A percentile compares a stretch with the other conserved stretches of the same genome.
phyloP scores from a whole-genome alignment of 306 rosid species.

The Ormosia emarginata region DNA sequence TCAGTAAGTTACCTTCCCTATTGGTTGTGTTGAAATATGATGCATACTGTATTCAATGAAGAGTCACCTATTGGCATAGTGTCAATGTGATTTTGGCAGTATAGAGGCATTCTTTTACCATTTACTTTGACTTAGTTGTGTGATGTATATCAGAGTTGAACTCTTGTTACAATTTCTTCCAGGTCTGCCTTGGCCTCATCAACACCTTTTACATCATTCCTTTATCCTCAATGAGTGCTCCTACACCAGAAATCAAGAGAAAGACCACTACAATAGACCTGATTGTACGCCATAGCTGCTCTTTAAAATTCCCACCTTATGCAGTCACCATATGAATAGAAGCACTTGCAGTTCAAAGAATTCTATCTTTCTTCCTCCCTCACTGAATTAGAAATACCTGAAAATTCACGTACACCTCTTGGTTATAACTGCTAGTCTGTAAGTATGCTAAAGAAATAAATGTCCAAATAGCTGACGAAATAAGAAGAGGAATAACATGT shows the following conservation, averaged over 20 bases:
- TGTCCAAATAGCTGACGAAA: not conserved
- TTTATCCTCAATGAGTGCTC: conserved; percentile 74
- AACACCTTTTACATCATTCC: conserved; percentile 77
- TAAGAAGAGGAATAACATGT: not conserved
- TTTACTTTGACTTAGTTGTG: too few relatives aligned
- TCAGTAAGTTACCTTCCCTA: too few relatives aligned
- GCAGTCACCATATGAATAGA: conserved; percentile 74
- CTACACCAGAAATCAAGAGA: conserved; percentile 69
- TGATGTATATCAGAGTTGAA: too few relatives aligned
- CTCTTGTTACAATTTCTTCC: conserved; percentile 62
- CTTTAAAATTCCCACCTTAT: conserved; percentile 66
- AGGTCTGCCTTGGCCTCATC: conserved; percentile 91
- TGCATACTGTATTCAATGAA: too few relatives aligned
- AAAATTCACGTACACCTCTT: conserved; percentile 19
- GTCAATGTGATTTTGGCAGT: too few relatives aligned
- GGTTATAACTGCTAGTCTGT: conserved; percentile 5
- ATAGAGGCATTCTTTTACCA: too few relatives aligned
- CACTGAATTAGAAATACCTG: conserved; percentile 57
- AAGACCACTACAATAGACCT: conserved; percentile 57
- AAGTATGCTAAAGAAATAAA: conserved; percentile 4
- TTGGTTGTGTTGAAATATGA: too few relatives aligned
- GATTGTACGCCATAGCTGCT: conserved; percentile 71
- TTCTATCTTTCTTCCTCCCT: conserved; percentile 60
- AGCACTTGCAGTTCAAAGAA: conserved; percentile 74
- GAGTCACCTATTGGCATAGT: too few relatives aligned